Base-by-base conservation (phyloP, 805 yeast genomes). In the Candida multigemmis region DNA sequence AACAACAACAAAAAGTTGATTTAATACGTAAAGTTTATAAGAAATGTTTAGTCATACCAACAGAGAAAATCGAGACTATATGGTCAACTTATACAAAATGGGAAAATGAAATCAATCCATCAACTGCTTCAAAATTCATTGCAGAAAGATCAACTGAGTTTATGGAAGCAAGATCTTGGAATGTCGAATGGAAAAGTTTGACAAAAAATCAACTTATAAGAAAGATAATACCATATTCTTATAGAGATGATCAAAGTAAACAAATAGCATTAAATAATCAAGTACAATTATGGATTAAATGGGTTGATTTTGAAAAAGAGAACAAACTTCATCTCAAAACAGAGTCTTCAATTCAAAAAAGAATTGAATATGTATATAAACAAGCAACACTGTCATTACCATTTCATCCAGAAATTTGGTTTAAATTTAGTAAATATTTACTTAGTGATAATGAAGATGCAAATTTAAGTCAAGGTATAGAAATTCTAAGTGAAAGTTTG, bases 1-100 rank as follows among this genome's bases (percentile, higher is more conserved):
- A 89, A 46, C 78, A 74, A 36, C 86, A 81, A 46, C 87, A 81
- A 40, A 78, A 82, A 37, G 67, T 71, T 42, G 95, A 84, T 42
- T 60, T 77, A 42, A 70, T 81, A 24, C 67, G 97, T 41, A 76
- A 74, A 35, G 65, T 80, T 4, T 84, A 78, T 50, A 72, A 79
- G 38, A 70, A 70, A 32, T 74, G 80, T 36, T 62, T 86, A 12
- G 60, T 69, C n/a, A 65, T 75, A n/a, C 98, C 98, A 4, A 64
- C 83, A 15, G 68, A 68, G 26, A 73, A 75, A 33, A 56, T 89
- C 25, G 96, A 87, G 47, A 65, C 63, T 13, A 60, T 81, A 30
- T 89, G 98, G 98, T 61, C 71, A 32, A 74, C 62, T 26, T 89
- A 86, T 51, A 77, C 83, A 13, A 62, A 67, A 33, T 91, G 91